phyloP scores from a whole-genome alignment of 2,329 filamentous ascomycete genomes.

The Claviceps sp. region DNA sequence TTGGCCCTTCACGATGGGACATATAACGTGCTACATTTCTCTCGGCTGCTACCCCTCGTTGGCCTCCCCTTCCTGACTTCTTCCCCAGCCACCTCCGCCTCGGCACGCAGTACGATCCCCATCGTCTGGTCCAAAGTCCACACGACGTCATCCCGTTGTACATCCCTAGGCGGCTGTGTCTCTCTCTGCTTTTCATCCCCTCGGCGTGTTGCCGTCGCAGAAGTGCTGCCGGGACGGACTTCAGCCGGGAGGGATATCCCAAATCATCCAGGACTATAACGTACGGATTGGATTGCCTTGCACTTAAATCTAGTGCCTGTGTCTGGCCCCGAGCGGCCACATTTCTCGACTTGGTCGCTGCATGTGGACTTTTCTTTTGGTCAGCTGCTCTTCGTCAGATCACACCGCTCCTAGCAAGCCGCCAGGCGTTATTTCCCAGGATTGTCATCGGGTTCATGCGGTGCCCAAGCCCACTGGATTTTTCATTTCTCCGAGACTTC shows the following conservation, averaged over 20 bases:
- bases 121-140: not conserved
- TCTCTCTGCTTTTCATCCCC: not conserved
- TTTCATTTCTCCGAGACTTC: not conserved
- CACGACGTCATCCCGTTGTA: conserved; percentile 1
- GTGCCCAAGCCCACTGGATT: conserved; percentile 2
- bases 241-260: not conserved
- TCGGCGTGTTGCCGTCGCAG: not conserved
- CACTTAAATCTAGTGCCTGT: conserved; percentile 6
- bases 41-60: not conserved
- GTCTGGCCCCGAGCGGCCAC: not conserved
- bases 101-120: not conserved
- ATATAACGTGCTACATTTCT: conserved; percentile 5
- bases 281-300: conserved; percentile 1
- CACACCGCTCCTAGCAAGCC: conserved; percentile 6
- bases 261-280: conserved; percentile 3
- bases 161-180: not conserved
- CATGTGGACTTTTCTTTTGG: conserved; percentile 1
- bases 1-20: conserved; percentile 3
- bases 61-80: not conserved
- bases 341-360: conserved; percentile 4
- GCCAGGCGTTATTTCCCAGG: not conserved
- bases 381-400: conserved; percentile 5
- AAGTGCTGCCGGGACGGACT: not conserved
- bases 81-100: not conserved
- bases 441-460: conserved; percentile 3